Conservation (phyloP, 2,329 filamentous ascomycete species). For the Penicillium sp. region DNA sequence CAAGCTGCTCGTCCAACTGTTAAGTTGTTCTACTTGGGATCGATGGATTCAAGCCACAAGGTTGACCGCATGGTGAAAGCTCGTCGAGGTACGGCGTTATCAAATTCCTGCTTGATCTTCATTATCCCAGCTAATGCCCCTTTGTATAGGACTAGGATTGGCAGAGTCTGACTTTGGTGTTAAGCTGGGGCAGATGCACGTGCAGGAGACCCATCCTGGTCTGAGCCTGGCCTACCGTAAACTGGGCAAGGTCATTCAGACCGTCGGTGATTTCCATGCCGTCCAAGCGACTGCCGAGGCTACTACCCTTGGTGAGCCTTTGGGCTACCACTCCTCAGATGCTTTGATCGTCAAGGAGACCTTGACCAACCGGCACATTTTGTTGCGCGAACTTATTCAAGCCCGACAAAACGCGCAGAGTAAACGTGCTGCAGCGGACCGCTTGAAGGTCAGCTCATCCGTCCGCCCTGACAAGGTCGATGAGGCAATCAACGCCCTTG, state of each 20-base stretch:
- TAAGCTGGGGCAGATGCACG: constrained; percentile 78
- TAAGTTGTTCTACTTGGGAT: constrained; percentile 90
- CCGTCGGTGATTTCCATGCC: constrained; percentile 89
- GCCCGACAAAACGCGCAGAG: constrained; percentile 79
- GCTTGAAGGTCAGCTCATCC: constrained; percentile 77
- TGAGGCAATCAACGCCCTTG: constrained; percentile 85
- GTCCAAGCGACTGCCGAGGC: constrained; percentile 96
- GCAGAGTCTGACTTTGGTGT: constrained; percentile 90
- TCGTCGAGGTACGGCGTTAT: constrained; percentile 64
- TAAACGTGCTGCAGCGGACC: constrained; percentile 79
- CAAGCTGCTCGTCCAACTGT: constrained; percentile 83
- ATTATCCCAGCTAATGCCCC: constrained; percentile 3
- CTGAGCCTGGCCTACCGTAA: constrained; percentile 89
- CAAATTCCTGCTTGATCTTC: background rate
- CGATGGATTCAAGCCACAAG: constrained; percentile 97
- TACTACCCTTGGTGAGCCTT: constrained; percentile 85
- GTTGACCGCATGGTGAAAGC: constrained; percentile 90
- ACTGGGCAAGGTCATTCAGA: constrained; percentile 87
- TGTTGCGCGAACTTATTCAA: constrained; percentile 86
- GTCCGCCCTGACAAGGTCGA: constrained; percentile 95
- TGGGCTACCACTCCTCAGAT: constrained; percentile 91
- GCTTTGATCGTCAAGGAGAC: constrained; percentile 98
- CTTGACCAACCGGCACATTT: constrained; percentile 92
- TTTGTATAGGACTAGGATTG: constrained; percentile 68
- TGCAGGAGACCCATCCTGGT: constrained; percentile 84